phyloP scores from a whole-genome alignment of 164 flowering plant species.

The Santalum album region DNA sequence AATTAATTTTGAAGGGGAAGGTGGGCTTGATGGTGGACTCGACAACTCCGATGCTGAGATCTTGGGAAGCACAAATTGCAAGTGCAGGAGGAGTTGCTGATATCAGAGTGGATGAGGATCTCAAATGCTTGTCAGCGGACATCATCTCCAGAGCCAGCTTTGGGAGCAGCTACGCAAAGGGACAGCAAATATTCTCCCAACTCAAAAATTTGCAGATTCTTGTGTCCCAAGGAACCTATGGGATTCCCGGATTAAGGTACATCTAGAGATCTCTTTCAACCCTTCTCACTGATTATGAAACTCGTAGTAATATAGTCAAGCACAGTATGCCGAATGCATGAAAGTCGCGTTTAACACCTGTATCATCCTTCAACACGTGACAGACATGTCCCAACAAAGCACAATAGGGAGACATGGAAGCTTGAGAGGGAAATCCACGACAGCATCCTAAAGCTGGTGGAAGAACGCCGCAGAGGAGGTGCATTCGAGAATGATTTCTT shows the following conservation, averaged over 20 bases:
- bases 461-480: too few species aligned
- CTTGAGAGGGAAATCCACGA: too few species aligned
- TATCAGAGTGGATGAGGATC: constrained; percentile 14
- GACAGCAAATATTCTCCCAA: constrained; percentile 11
- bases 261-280: too few species aligned
- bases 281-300: too few species aligned
- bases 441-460: too few species aligned
- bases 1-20: constrained; percentile 9
- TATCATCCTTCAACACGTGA: too few species aligned
- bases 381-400: too few species aligned
- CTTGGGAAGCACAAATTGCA: constrained; percentile 15
- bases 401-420: too few species aligned
- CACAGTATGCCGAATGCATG: too few species aligned
- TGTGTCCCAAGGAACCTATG: constrained; percentile 12
- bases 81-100: constrained; percentile 8
- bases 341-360: too few species aligned
- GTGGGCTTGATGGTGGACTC: constrained; percentile 15
- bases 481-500: too few species aligned
- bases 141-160: constrained; percentile 18
- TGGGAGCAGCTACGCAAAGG: constrained; percentile 13
- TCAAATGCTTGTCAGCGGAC: constrained; percentile 15
- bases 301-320: too few species aligned
- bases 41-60: constrained; percentile 4
- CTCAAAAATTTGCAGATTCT: constrained; percentile 7
- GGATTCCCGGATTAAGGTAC: constrained; percentile 20